These are phyloP conservation scores for Neurospora sp. DNA, from an alignment of 495 filamentous ascomycete genomes.

Conservation along the genomic window DNA sequence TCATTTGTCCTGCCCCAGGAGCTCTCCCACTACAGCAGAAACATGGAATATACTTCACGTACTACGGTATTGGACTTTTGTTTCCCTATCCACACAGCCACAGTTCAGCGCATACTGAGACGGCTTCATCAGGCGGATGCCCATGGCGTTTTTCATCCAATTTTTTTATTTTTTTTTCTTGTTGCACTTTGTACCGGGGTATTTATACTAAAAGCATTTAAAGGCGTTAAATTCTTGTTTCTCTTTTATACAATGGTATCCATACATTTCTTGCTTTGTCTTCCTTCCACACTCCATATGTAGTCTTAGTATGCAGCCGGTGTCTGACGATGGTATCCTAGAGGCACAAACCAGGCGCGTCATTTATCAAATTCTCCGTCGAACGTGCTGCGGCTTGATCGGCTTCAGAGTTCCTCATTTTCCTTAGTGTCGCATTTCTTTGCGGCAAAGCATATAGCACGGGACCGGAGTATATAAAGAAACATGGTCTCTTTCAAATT, in stretches of 20 bases:
- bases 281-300: background rate
- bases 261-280: background rate
- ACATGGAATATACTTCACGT: background rate
- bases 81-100: background rate
- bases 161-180: background rate
- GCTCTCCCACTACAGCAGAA: background rate
- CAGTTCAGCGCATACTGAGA: background rate
- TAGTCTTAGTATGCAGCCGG: background rate
- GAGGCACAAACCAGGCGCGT: background rate
- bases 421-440: background rate
- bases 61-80: background rate
- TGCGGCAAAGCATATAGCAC: background rate
- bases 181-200: background rate
- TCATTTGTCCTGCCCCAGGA: background rate
- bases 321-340: background rate
- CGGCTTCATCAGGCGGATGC: background rate
- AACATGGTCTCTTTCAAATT: background rate
- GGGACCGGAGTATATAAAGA: background rate
- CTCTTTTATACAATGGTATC: background rate
- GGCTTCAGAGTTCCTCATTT: background rate
- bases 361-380: background rate
- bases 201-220: background rate
- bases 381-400: background rate
- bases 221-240: background rate
- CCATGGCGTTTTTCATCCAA: background rate